phyloP scores from a whole-genome alignment of 495 filamentous ascomycete genomes.

The Aspergillus baeticus region DNA sequence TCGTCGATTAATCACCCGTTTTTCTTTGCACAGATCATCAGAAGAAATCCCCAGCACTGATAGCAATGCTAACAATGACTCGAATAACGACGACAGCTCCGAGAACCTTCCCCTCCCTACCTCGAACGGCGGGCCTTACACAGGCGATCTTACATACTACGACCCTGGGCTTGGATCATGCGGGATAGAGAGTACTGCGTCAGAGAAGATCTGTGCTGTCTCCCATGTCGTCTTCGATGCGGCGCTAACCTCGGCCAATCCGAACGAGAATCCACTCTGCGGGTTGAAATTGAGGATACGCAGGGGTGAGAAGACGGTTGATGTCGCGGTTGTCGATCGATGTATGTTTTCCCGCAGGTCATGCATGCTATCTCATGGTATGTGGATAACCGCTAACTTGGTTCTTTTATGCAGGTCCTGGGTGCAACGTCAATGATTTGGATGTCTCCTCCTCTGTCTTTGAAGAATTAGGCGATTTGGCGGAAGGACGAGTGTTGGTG shows the following conservation, averaged over 20 bases:
- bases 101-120: slow-evolving; percentile 57
- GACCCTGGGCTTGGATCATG: slow-evolving; percentile 68
- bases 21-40: not conserved
- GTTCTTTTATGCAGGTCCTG: slow-evolving; percentile 29
- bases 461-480: slow-evolving; percentile 52
- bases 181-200: slow-evolving; percentile 51
- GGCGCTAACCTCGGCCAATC: slow-evolving; percentile 50
- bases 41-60: slow-evolving; percentile 6
- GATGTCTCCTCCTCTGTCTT: slow-evolving; percentile 66
- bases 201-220: slow-evolving; percentile 63
- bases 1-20: not conserved
- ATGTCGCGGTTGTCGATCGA: slow-evolving; percentile 73
- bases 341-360: slow-evolving; percentile 43
- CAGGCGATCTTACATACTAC: slow-evolving; percentile 73
- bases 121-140: slow-evolving; percentile 47
- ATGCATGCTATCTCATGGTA: not conserved
- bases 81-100: slow-evolving; percentile 11
- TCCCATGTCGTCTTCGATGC: slow-evolving; percentile 69
- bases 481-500: slow-evolving; percentile 57
- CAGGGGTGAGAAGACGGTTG: slow-evolving; percentile 52
- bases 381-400: not conserved
- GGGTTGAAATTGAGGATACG: slow-evolving; percentile 55
- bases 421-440: slow-evolving; percentile 62
- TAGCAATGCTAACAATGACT: not conserved
- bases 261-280: slow-evolving; percentile 71